phyloP scores from a whole-genome alignment of 805 yeast genomes.

The Spathaspora girioi region DNA sequence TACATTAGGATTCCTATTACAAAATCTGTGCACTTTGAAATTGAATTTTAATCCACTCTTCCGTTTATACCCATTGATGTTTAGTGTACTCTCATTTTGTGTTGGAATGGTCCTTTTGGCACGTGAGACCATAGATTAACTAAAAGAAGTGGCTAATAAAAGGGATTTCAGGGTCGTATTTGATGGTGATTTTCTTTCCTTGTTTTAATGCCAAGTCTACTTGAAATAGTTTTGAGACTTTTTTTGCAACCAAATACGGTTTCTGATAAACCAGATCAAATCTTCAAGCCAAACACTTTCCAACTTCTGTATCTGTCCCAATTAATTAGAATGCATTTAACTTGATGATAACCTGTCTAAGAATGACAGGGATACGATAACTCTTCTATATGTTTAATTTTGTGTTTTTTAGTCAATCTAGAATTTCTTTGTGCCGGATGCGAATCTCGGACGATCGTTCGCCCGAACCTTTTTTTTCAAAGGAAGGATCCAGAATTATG shows the following conservation, averaged over 20 bases:
- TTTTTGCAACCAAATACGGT: no score
- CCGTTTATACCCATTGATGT: conserved; percentile 5
- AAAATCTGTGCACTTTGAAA: conserved; percentile 14
- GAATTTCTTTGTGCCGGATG: not conserved
- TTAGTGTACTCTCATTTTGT: conserved; percentile 6
- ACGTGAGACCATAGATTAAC: not conserved
- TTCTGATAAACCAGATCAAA: no score
- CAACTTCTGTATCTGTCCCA: no score
- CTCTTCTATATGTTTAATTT: not conserved
- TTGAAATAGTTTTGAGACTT: no score
- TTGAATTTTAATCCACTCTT: conserved; percentile 13
- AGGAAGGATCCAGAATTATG: not conserved
- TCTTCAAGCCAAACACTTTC: no score
- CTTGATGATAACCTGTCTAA: no score
- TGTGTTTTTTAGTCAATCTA: not conserved
- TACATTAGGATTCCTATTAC: conserved; percentile 9
- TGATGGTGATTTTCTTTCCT: not conserved
- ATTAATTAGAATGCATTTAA: no score
- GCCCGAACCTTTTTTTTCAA: not conserved
- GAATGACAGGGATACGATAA: no score
- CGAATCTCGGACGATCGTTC: not conserved
- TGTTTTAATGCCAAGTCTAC: no score
- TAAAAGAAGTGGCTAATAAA: not conserved
- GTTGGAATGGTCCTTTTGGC: conserved; percentile 12
- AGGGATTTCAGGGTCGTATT: not conserved